phyloP scores from a whole-genome alignment of 768 basidiomycete species.

The Russula brevipes region DNA sequence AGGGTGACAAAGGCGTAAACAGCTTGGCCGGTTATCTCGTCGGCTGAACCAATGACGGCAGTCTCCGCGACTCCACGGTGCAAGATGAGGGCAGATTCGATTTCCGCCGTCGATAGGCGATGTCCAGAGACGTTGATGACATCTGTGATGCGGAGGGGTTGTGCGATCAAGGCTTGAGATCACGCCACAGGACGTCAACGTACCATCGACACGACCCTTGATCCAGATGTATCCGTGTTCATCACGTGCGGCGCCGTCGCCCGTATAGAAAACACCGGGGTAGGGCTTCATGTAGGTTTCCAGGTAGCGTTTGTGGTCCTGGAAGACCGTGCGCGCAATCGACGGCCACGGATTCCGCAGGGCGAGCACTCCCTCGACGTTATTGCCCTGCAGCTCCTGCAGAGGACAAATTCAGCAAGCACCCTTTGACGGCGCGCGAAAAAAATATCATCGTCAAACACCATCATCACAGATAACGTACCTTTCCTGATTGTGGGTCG shows the following conservation, averaged over 20 bases:
- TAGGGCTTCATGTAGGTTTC: conserved; percentile 83
- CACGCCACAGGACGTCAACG: conserved; percentile 22
- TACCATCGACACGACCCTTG: conserved; percentile 92
- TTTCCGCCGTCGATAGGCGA: conserved; percentile 94
- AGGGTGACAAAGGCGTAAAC: conserved; percentile 93
- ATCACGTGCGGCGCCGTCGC: conserved; percentile 93
- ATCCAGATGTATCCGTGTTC: conserved; percentile 99
- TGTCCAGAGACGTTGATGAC: conserved; percentile 99
- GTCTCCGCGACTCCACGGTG: conserved; percentile 97
- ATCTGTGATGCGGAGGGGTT: conserved; percentile 43
- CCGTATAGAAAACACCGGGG: conserved; percentile 93
- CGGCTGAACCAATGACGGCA: conserved; percentile 81
- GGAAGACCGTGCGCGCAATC: conserved; percentile 87
- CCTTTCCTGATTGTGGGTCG: conserved; percentile 74
- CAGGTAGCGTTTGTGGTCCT: conserved; percentile 83
- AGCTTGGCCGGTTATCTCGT: conserved; percentile 89
- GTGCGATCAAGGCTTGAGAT: conserved; percentile 1
- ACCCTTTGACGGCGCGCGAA: too few relatives aligned
- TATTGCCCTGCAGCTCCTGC: conserved; percentile 66
- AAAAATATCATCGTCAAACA: too few relatives aligned
- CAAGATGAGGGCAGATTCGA: conserved; percentile 92
- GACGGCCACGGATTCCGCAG: conserved; percentile 91
- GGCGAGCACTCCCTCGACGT: conserved; percentile 87
- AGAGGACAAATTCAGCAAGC: background rate
- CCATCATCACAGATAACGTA: conserved; percentile 26